Percentiles rank a stretch among this genome's conserved stretches.
phyloP scores from a whole-genome alignment of 1,284 basidiomycete genomes.

The Marasmius sp. region DNA sequence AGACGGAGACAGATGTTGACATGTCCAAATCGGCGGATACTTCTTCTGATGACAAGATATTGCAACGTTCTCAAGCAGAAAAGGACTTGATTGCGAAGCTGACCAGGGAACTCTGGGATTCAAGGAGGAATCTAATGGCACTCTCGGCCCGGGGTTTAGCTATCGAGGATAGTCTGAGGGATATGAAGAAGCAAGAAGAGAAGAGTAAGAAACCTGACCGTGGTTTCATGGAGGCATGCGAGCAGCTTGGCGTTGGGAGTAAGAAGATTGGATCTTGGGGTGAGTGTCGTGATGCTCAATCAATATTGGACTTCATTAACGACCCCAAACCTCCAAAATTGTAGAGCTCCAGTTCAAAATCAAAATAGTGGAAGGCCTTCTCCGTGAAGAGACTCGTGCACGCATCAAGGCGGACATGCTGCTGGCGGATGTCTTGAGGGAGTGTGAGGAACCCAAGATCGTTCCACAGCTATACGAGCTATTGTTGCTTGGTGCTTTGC shows the following conservation, averaged over 20 bases:
- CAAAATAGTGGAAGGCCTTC: neutral
- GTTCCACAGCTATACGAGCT: neutral
- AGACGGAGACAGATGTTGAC: neutral
- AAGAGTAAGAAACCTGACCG: neutral
- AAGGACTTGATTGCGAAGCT: neutral
- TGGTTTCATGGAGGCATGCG: neutral
- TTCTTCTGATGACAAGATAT: neutral
- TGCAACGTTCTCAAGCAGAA: neutral
- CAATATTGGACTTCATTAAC: neutral
- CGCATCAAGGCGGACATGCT: neutral
- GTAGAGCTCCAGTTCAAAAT: neutral
- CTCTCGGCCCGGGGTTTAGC: neutral
- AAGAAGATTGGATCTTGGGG: neutral
- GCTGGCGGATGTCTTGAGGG: slow-evolving; percentile 1
- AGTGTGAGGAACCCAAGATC: slow-evolving; percentile 1
- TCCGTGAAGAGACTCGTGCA: neutral
- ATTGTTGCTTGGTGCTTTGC: neutral
- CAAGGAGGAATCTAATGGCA: neutral
- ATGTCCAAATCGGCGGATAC: neutral
- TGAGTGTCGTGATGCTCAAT: neutral
- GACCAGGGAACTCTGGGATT: neutral
- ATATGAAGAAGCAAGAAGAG: neutral
- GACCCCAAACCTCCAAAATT: no score
- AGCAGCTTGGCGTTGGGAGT: neutral
- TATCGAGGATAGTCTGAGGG: neutral